Conservation (phyloP, 2,329 filamentous ascomycete genomes). For the Fusarium pilosicola region DNA sequence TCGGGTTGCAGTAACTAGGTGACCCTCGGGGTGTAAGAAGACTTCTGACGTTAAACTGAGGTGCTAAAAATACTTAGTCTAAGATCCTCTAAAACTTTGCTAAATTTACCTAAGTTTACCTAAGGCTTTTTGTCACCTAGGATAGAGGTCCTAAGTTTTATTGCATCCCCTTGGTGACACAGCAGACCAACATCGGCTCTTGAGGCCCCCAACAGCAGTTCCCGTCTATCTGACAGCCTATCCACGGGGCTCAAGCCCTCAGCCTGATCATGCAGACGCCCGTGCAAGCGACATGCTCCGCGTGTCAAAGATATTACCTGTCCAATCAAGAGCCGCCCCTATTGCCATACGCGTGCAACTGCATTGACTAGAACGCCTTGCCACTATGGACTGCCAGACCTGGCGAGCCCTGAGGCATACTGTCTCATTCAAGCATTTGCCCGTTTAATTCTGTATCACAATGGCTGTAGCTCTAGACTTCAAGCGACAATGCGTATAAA, state of each 20-base stretch:
- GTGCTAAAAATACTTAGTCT: too few species aligned
- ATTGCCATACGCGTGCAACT: conserved; percentile 4
- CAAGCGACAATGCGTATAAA: background rate
- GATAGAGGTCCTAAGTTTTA: too few species aligned
- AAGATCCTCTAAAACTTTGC: too few species aligned
- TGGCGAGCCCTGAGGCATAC: background rate
- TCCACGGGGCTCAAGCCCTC: background rate
- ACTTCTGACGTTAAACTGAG: too few species aligned
- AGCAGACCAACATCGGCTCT: conserved; percentile 12
- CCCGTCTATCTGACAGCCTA: background rate
- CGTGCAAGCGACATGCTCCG: conserved; percentile 26
- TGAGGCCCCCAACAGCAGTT: conserved; percentile 30
- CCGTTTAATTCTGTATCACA: conserved; percentile 11
- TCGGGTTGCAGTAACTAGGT: conserved; percentile 6
- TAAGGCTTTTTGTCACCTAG: too few species aligned
- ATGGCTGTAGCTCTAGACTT: background rate
- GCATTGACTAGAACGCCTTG: conserved; percentile 29
- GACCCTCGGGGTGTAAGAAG: too few species aligned
- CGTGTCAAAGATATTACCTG: conserved; percentile 24
- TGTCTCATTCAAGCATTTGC: background rate
- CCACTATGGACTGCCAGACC: background rate
- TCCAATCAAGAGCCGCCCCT: conserved; percentile 14
- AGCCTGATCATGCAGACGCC: conserved; percentile 23
- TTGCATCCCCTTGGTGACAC: background rate
- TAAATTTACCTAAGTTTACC: too few species aligned